Conservation (phyloP, 129 eudicot genomes). For the Pulicaria dysenterica region DNA sequence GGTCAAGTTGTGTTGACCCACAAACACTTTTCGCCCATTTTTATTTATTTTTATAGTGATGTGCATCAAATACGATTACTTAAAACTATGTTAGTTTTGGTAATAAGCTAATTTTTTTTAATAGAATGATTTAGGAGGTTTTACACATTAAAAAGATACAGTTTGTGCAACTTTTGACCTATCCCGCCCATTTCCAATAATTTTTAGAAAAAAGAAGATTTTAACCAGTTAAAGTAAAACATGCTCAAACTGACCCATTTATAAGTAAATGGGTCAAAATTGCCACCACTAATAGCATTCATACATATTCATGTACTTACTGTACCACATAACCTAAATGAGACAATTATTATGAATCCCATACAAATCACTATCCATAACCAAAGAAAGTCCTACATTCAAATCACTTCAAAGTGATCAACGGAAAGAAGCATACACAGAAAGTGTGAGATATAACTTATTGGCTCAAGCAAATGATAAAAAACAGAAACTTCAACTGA, state of each 20-base stretch:
- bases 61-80: not conserved
- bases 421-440: constrained; percentile 1
- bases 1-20: not conserved
- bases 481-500: not conserved
- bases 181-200: not conserved
- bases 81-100: not conserved
- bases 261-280: no score
- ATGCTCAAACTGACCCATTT: no score
- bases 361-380: not conserved
- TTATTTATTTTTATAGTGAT: not conserved
- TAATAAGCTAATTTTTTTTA: not conserved
- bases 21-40: not conserved
- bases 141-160: not conserved
- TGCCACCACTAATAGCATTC: no score
- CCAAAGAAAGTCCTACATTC: not conserved
- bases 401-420: not conserved
- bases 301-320: not conserved
- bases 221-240: no score
- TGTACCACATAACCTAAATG: not conserved
- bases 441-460: not conserved
- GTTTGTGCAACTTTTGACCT: not conserved
- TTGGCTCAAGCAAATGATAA: not conserved
- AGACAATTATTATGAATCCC: not conserved
- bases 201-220: no score
- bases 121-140: not conserved